Conservation (phyloP, 2,329 filamentous ascomycete species). For the Colletotrichum cordylinicola region DNA sequence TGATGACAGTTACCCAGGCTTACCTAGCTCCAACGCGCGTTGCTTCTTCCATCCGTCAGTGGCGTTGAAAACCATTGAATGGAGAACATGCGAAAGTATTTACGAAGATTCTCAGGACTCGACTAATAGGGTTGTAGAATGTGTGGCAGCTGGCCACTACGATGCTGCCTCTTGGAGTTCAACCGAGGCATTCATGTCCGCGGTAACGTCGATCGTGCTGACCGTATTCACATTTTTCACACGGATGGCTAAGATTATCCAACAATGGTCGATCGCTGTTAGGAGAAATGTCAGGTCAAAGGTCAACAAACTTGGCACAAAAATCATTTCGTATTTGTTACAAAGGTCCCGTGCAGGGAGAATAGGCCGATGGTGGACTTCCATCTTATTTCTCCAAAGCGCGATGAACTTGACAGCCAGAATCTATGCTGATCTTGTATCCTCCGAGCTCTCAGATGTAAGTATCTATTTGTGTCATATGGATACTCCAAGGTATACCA, state of each 20-base stretch:
- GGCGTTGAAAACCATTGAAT: background rate
- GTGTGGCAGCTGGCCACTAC: rapidly evolving
- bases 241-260: background rate
- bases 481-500: rapidly evolving
- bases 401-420: background rate
- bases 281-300: background rate
- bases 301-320: rapidly evolving
- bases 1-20: no score
- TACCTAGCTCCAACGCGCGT: background rate
- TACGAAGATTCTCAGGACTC: no score
- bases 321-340: background rate
- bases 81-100: background rate
- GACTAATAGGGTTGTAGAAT: background rate
- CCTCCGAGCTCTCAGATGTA: background rate
- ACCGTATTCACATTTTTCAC: background rate
- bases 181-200: background rate
- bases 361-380: no score
- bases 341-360: rapidly evolving
- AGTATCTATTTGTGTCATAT: rapidly evolving
- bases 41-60: background rate
- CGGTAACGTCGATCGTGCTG: background rate
- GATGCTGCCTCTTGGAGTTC: rapidly evolving
- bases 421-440: background rate
- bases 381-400: background rate
- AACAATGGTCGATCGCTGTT: rapidly evolving